Percentiles rank a stretch among this genome's conserved stretches.
Conservation (phyloP, 1,284 basidiomycete genomes). For the Cutaneotrichosporon cutaneum region DNA sequence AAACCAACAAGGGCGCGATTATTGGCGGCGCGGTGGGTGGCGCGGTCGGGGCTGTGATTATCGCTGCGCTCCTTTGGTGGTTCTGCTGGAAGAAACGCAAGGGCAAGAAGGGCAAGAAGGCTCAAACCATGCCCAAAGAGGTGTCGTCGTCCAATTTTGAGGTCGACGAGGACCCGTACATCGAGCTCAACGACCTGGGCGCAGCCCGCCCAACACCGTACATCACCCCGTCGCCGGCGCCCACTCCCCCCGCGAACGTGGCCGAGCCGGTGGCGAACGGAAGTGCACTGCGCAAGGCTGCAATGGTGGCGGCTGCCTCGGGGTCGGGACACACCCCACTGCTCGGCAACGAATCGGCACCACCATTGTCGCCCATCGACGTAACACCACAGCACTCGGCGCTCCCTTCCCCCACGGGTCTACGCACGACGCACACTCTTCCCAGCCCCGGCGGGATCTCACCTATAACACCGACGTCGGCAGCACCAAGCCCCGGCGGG, state of each 20-base stretch:
- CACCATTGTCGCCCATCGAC: not conserved
- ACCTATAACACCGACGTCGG: not conserved
- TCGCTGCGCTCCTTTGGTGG: not conserved
- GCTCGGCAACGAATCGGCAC: not conserved
- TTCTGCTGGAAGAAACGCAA: not conserved
- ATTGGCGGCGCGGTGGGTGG: constrained; percentile 4
- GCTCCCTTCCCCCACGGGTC: not conserved
- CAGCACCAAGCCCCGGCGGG: not conserved
- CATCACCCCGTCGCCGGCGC: not conserved
- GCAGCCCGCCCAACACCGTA: not conserved
- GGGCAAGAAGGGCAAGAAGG: not conserved
- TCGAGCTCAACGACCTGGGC: constrained; percentile 1
- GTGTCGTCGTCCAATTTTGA: not conserved
- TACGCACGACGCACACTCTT: not conserved
- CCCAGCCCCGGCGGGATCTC: not conserved
- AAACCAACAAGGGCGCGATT: constrained; percentile 3
- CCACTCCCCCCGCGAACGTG: not conserved
- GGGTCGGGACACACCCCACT: not conserved
- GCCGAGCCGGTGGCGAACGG: not conserved
- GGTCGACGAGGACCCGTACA: constrained; percentile 6
- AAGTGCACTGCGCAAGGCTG: not conserved
- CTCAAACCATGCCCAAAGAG: not conserved
- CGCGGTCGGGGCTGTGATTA: not conserved
- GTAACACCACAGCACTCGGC: not conserved
- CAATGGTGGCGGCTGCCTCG: not conserved